phyloP scores from a whole-genome alignment of 2,329 filamentous ascomycete genomes.

The Zasmidium angulare region DNA sequence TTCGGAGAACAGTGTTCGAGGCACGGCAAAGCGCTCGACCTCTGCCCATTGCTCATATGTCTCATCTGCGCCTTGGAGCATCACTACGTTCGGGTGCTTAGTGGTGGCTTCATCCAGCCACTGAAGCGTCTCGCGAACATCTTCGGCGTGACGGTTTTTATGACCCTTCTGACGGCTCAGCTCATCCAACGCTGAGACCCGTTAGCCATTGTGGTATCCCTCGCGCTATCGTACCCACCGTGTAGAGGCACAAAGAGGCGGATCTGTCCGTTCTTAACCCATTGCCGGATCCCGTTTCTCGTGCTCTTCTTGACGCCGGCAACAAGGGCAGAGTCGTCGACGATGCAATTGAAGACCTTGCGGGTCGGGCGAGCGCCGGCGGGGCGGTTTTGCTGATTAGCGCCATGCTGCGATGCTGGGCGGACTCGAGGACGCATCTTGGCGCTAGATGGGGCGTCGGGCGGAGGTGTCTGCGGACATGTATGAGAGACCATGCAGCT shows the following conservation, averaged over 20 bases:
- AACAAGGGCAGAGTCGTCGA: constrained; percentile 52
- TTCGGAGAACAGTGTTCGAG: constrained; percentile 51
- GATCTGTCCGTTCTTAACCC: constrained; percentile 51
- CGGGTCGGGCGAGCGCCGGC: constrained; percentile 29
- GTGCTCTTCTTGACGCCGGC: constrained; percentile 53
- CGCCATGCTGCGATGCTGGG: constrained; percentile 29
- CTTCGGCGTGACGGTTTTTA: constrained; percentile 43
- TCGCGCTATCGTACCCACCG: constrained; percentile 38
- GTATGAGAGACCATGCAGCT: constrained; percentile 16
- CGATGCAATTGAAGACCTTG: constrained; percentile 56
- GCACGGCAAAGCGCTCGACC: constrained; percentile 50
- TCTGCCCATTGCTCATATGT: constrained; percentile 49
- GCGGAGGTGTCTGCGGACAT: constrained; percentile 7
- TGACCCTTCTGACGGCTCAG: constrained; percentile 46
- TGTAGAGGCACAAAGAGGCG: constrained; percentile 53
- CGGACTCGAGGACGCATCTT: constrained; percentile 30
- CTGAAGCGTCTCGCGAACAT: constrained; percentile 49
- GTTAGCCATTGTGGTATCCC: constrained; percentile 10
- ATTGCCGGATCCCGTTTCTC: constrained; percentile 53
- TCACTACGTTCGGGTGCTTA: constrained; percentile 41
- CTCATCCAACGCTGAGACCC: constrained; percentile 44
- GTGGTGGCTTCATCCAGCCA: constrained; percentile 55
- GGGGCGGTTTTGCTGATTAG: constrained; percentile 11
- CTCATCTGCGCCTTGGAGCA: constrained; percentile 50
- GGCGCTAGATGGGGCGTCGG: constrained; percentile 7